A percentile compares a stretch with the other conserved stretches of the same genome.
phyloP scores from a whole-genome alignment of 352 stramenopile genomes.

The Globisporangium sylvaticum region DNA sequence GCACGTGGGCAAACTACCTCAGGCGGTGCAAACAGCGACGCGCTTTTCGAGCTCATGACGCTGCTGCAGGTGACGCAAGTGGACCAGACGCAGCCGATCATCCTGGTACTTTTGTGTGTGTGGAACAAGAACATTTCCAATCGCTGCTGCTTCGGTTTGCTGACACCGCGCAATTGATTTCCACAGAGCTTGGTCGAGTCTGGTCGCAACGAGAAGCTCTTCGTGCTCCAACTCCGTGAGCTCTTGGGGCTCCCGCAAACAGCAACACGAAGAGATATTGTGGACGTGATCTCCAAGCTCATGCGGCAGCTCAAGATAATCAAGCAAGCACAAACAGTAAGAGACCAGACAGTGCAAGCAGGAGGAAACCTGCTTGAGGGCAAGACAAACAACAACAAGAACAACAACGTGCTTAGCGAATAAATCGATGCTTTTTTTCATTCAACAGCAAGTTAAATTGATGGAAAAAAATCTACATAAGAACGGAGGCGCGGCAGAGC shows the following conservation, averaged over 20 bases:
- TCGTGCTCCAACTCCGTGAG: constrained; percentile 11
- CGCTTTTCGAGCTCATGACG: constrained; percentile 17
- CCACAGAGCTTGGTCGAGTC: constrained; percentile 13
- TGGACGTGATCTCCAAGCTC: background rate
- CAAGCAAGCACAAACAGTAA: background rate
- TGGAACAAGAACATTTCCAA: background rate
- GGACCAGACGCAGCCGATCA: constrained; percentile 9
- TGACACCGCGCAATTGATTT: background rate
- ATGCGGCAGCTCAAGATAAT: constrained; percentile 1
- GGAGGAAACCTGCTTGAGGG: no score
- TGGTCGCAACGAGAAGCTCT: constrained; percentile 5
- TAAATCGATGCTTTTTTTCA: constrained; percentile 19
- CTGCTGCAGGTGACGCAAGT: constrained; percentile 7
- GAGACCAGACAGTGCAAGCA: no score
- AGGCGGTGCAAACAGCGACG: background rate
- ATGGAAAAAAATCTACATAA: constrained; percentile 21
- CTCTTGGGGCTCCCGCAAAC: constrained; percentile 8
- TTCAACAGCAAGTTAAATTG: constrained; percentile 19
- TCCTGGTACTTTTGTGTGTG: constrained; percentile 8
- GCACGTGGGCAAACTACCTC: constrained; percentile 18
- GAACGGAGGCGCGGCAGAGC: background rate
- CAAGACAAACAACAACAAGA: no score
- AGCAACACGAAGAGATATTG: background rate
- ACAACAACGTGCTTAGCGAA: background rate
- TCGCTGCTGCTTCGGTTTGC: background rate